These are phyloP conservation scores for Elymus sibiricus DNA, from an alignment of 176 grass and related monocot species.

Conservation along the genomic window DNA sequence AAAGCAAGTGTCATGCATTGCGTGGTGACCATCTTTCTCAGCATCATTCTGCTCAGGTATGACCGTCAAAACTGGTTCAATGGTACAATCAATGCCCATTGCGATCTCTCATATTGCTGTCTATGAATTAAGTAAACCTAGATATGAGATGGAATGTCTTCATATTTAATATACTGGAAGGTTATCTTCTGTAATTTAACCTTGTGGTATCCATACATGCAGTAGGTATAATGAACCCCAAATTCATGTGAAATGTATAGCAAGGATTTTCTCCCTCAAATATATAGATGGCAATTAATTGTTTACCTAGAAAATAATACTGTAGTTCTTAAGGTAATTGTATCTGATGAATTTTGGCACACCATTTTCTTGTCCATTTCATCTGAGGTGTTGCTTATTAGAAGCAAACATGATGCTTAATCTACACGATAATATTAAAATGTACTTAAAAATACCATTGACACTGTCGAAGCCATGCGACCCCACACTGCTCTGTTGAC, in stretches of 20 bases:
- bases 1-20: conserved; percentile 56
- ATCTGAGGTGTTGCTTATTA: neutral
- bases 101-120: neutral
- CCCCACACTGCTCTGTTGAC: no score
- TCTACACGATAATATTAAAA: neutral
- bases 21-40: conserved; percentile 78
- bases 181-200: neutral
- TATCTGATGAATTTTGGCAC: neutral
- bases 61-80: neutral
- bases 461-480: no score
- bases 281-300: neutral
- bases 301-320: neutral
- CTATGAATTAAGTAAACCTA: neutral
- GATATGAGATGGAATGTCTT: no score
- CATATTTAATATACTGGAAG: neutral
- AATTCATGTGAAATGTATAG: neutral
- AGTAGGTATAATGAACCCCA: neutral
- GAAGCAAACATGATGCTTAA: neutral
- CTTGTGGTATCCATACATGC: neutral
- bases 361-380: neutral
- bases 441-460: no score
- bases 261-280: neutral
- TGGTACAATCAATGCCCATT: neutral
- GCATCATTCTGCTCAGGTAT: conserved; percentile 93
- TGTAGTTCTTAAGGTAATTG: neutral